Percentiles rank a stretch among this genome's conserved stretches.
Evolutionary conservation across 2,329 filamentous ascomycete genomes (phyloP).

Genomic region (Sarocladium strictum): DNA sequence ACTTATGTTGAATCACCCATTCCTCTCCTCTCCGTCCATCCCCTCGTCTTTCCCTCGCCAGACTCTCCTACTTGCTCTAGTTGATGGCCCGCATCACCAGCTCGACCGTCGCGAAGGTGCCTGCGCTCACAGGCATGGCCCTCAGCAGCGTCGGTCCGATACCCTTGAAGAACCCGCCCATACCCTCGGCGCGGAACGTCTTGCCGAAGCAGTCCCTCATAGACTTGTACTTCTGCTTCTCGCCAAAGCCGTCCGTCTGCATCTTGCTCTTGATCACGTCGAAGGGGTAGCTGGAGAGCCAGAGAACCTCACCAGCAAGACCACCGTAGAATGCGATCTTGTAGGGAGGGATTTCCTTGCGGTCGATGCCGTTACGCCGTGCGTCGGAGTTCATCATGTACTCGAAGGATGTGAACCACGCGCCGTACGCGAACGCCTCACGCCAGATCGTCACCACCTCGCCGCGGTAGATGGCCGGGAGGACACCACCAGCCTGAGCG

Average conservation of each 20-base stretch:
- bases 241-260: conserved; percentile 91
- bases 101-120: conserved; percentile 87
- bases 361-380: conserved; percentile 65
- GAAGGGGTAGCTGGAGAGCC: conserved; percentile 89
- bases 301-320: conserved; percentile 86
- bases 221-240: conserved; percentile 61
- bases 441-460: conserved; percentile 78
- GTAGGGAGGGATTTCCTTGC: conserved; percentile 71
- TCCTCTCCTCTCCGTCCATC: neutral
- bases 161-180: conserved; percentile 89
- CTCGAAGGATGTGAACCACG: conserved; percentile 95
- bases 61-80: conserved; percentile 19
- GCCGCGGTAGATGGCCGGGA: conserved; percentile 78
- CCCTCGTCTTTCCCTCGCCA: neutral
- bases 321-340: conserved; percentile 93
- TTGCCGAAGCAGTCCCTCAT: conserved; percentile 89
- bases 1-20: conserved; percentile 2
- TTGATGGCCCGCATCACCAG: conserved; percentile 58
- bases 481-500: conserved; percentile 50
- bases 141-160: conserved; percentile 84
- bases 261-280: conserved; percentile 99
- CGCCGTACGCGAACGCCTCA: conserved; percentile 90
- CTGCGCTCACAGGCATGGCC: conserved; percentile 94
- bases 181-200: conserved; percentile 71
- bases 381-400: conserved; percentile 92